phyloP scores from a whole-genome alignment of 1,284 basidiomycete species.

The Moesziomyces globuligerus region DNA sequence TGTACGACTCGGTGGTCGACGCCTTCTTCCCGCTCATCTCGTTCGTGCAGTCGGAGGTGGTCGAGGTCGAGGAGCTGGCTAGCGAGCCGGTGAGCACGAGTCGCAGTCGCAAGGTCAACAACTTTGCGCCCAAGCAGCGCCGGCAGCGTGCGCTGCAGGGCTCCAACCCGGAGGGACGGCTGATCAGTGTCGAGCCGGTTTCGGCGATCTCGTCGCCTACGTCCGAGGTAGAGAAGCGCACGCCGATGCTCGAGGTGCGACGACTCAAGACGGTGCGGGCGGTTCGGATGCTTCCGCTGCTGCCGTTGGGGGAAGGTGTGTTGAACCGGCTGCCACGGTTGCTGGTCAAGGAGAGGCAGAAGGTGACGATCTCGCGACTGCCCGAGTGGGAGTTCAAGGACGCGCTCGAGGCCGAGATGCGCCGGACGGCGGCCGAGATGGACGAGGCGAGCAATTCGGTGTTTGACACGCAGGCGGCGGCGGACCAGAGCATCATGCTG shows the following conservation, averaged over 20 bases:
- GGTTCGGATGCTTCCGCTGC: slow-evolving; percentile 19
- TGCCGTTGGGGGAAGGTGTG: slow-evolving; percentile 12
- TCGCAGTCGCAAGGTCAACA: slow-evolving; percentile 24
- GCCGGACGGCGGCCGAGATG: slow-evolving; percentile 48
- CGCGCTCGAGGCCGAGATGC: slow-evolving; percentile 43
- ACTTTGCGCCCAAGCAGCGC: slow-evolving; percentile 47
- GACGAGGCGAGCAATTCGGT: slow-evolving; percentile 46
- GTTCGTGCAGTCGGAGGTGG: slow-evolving; percentile 80
- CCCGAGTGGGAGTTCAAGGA: slow-evolving; percentile 50
- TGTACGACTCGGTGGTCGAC: slow-evolving; percentile 93
- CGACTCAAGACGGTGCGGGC: slow-evolving; percentile 42
- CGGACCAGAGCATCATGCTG: slow-evolving; percentile 69
- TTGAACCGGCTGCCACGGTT: slow-evolving; percentile 22
- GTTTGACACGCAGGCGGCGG: slow-evolving; percentile 54
- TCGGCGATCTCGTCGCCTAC: slow-evolving; percentile 10
- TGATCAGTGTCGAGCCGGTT: slow-evolving; percentile 47
- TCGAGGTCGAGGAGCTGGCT: slow-evolving; percentile 45
- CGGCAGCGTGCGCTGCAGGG: slow-evolving; percentile 40
- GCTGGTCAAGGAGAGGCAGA: slow-evolving; percentile 43
- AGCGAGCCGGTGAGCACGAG: slow-evolving; percentile 22
- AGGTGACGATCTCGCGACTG: slow-evolving; percentile 41
- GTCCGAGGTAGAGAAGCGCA: slow-evolving; percentile 36
- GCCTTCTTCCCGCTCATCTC: slow-evolving; percentile 89
- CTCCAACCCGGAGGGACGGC: slow-evolving; percentile 36
- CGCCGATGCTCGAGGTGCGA: slow-evolving; percentile 45